Evolutionary conservation across 306 rosid species (phyloP), one percentile per base, ranked within the genome.

Genomic region (Casuarina cunninghamiana): DNA sequence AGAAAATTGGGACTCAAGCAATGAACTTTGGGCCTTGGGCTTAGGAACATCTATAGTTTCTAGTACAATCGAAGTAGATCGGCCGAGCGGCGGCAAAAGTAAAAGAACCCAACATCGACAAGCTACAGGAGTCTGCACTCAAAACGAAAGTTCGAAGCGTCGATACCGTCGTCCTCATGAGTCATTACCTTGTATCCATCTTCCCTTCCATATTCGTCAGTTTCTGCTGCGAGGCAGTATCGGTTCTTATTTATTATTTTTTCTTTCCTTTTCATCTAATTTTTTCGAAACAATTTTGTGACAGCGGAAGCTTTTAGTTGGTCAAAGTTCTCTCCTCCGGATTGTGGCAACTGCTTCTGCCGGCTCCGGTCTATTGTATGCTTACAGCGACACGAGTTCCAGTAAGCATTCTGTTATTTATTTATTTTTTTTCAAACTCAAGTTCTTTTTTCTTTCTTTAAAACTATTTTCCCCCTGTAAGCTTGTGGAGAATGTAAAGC

Each of bases 351-450:
- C 86, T 10, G 89, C 85, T 0, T 80, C 89, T 10, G 86, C 72
- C 48, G 96, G 95, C 51, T 87, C 92, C 1, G 66, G 83, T 21
- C 11, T 88, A 2, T 44, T 79, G 3, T 84, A 55, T 41, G 78
- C 78, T 41, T 49, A 39, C 16, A 66, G 38, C 55, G 5, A 68
- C 5, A 8, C 55, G 38, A 65, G 76, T 80, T 77, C 60, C 13
- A 73, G 96, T 91, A 61, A 82, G 85, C 74, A 26, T 51, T 15
- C 45, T 1, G 32, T 26, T 26, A 26, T 26, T 26, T 26, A 26
- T 26, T 26, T 26, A 54, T 15, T 11, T 60, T 50, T 35, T 7
- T 50, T 37, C 42, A 5, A 3, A 3, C 6, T 2, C 43, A 21
- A 17, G 5, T 12, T 41, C 2, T 54, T 12, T 10, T 37, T 44